Base-by-base conservation (phyloP, 768 basidiomycete genomes). In the Hypholoma fasciculare region DNA sequence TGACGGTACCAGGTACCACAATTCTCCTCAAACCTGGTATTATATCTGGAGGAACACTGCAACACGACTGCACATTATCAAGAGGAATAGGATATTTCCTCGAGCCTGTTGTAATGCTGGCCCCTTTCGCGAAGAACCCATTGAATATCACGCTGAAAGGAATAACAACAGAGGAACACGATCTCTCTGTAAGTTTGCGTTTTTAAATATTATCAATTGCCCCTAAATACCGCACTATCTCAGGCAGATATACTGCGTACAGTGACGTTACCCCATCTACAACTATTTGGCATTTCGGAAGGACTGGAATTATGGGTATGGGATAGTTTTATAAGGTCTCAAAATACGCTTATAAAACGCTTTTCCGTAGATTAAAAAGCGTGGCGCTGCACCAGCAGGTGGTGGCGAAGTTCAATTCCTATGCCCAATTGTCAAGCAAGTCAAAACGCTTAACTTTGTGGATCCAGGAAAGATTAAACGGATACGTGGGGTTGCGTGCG, bases 401-500 rank as follows among this genome's bases (percentile, higher is more conserved):
- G 97, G 97, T 4, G 97, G 97, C 27, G 94, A 98, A 75, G 80
- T 92, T 7, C 89, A 96, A 58, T 96, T 98, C 68, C 71, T 92
- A n/a, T 98, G 94, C 63, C 96, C 97, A 0, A 78, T 93, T 13
- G 86, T 98, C 4, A 93, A 94, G 66, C 89, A 94, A 60, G 85
- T 93, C 42, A 98, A 95, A 69, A 96, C 93, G 0, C 68, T 98
- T 50, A 92, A 98, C 67, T 98, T 98, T 65, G 83, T 95, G 1
- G 92, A 96, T 34, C 82, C 88, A 17, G 97, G 97, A 4, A 92
- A 89, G 73, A 88, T 99, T 57, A 94, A 92, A 71, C 86, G 95
- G 61, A 97, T 99, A 72, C 84, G 97, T 51, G 97, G 97, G 37
- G 89, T 98, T 39, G 90, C 97, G 93, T 97, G 68, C 65, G 94